Evolutionary conservation across 2,329 filamentous ascomycete genomes (phyloP).

Genomic region (Ilyonectria destructans): DNA sequence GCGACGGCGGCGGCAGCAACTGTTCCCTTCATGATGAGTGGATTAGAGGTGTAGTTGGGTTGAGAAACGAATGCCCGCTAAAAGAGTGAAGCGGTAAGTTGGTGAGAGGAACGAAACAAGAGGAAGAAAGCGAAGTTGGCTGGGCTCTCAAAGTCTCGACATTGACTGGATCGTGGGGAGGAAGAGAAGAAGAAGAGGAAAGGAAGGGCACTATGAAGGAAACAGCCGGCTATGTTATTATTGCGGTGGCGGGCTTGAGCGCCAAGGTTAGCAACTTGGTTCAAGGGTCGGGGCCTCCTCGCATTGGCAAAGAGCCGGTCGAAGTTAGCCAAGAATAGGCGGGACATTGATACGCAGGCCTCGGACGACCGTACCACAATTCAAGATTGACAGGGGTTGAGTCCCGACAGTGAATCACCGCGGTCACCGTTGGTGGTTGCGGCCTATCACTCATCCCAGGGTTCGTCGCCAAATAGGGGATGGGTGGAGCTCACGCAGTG

Average conservation of each 20-base stretch:
- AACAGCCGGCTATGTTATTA: slow-evolving; percentile 23
- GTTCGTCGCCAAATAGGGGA: slow-evolving; percentile 46
- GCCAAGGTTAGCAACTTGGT: slow-evolving; percentile 18
- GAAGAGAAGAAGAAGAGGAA: slow-evolving; percentile 53
- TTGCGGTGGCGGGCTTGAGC: slow-evolving; percentile 21
- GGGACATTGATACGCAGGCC: slow-evolving; percentile 37
- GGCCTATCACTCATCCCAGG: slow-evolving; percentile 40
- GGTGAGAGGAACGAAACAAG: slow-evolving; percentile 61
- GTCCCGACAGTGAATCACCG: slow-evolving; percentile 45
- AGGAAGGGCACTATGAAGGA: slow-evolving; percentile 5
- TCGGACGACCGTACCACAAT: slow-evolving; percentile 24
- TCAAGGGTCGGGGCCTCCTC: background rate
- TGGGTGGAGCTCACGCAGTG: slow-evolving; percentile 46
- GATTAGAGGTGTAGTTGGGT: slow-evolving; percentile 40
- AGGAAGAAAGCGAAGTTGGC: slow-evolving; percentile 65
- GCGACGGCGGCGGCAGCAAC: slow-evolving; percentile 77
- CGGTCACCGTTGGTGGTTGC: slow-evolving; percentile 47
- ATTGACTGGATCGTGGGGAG: slow-evolving; percentile 62
- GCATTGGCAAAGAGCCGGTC: slow-evolving; percentile 22
- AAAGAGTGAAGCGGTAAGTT: slow-evolving; percentile 87
- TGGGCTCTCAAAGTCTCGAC: slow-evolving; percentile 68
- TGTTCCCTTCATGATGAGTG: slow-evolving; percentile 81
- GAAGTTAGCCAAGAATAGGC: slow-evolving; percentile 40
- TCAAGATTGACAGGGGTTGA: slow-evolving; percentile 41
- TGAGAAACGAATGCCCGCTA: slow-evolving; percentile 83